These are phyloP conservation scores for Lepraria neglecta DNA, from an alignment of 495 filamentous ascomycete species.

Conservation along the genomic window DNA sequence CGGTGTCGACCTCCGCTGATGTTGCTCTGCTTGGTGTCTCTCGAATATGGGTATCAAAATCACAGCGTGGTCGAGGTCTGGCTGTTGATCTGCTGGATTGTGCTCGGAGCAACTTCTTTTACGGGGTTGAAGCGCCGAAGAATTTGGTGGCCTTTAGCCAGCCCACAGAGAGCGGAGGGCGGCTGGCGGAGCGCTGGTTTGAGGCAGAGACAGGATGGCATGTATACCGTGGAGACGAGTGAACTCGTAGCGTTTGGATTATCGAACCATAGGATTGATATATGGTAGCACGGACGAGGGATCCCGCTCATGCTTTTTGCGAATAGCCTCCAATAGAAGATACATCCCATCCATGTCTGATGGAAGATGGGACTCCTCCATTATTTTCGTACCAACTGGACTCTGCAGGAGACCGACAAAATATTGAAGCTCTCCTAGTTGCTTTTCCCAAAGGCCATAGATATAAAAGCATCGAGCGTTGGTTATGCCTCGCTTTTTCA, in stretches of 20 bases:
- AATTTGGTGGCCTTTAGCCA: conserved; percentile 64
- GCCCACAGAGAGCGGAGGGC: conserved; percentile 62
- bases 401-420: conserved; percentile 1
- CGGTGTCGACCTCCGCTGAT: conserved; percentile 34
- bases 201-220: conserved; percentile 45
- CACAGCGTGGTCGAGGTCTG: conserved; percentile 54
- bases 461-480: conserved; percentile 10
- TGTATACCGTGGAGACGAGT: conserved; percentile 40
- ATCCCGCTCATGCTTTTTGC: conserved; percentile 7
- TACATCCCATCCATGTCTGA: conserved; percentile 21
- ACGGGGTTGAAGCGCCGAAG: conserved; percentile 60
- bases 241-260: neutral
- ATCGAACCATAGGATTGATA: conserved; percentile 9
- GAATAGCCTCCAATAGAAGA: conserved; percentile 13
- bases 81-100: conserved; percentile 57
- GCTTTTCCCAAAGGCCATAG: neutral
- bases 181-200: conserved; percentile 60
- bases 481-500: neutral
- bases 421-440: neutral
- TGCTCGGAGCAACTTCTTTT: conserved; percentile 57
- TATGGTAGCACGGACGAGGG: neutral
- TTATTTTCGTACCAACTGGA: neutral
- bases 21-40: conserved; percentile 60
- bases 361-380: conserved; percentile 3
- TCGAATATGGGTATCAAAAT: conserved; percentile 65